Percentiles rank a stretch among this genome's conserved stretches.
Evolutionary conservation across 768 basidiomycete genomes (phyloP).

Genomic region (Lactarius akahatsu): DNA sequence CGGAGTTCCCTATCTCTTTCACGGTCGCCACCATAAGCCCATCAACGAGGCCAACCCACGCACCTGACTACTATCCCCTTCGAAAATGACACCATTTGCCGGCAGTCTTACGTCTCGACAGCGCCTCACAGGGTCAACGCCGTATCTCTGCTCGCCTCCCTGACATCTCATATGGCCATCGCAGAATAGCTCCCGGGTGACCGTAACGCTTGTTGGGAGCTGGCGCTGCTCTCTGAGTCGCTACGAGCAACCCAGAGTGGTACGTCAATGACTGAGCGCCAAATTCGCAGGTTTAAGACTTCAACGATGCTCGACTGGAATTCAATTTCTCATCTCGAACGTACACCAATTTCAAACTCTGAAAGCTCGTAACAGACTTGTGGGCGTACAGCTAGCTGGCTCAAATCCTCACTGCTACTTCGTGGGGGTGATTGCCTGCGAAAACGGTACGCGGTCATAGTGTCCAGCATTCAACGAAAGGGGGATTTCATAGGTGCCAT

Average conservation of each 20-base stretch:
- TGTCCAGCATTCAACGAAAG: background rate
- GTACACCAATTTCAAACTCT: background rate
- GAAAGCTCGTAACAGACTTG: background rate
- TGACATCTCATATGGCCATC: no score
- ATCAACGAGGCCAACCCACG: no score
- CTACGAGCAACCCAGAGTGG: background rate
- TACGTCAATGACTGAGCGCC: background rate
- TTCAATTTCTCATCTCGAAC: background rate
- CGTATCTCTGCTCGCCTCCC: no score
- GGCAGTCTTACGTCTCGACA: no score
- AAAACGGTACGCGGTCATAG: conserved; percentile 5
- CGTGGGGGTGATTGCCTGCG: conserved; percentile 6
- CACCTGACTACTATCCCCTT: no score
- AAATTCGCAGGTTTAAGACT: background rate
- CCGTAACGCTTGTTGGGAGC: no score
- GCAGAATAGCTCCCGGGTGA: no score
- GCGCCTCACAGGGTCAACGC: no score
- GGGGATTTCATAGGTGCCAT: background rate
- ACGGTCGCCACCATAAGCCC: no score
- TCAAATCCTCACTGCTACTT: background rate
- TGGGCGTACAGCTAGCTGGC: background rate
- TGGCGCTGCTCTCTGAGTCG: no score
- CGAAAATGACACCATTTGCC: no score
- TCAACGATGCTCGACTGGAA: background rate
- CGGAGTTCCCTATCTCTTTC: no score